Evolutionary conservation across 1,139 yeast genomes (phyloP).

Genomic region (Geotrichum fermentans): DNA sequence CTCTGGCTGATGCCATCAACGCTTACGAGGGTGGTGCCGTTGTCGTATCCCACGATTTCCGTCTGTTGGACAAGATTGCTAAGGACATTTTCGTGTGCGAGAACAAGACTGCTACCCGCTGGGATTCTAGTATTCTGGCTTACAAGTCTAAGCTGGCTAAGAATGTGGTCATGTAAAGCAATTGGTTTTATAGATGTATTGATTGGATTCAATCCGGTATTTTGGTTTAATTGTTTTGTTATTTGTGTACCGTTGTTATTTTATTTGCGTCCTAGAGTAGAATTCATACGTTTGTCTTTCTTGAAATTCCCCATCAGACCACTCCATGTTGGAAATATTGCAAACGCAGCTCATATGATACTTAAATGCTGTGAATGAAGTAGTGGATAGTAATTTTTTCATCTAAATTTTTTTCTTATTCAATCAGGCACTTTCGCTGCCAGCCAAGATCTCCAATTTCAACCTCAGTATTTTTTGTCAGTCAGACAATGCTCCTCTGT

Average conservation of each 20-base stretch:
- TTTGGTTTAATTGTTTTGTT: conserved; percentile 1
- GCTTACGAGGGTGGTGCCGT: conserved; percentile 97
- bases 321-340: too few relatives aligned
- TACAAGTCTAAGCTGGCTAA: conserved; percentile 92
- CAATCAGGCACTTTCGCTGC: too few relatives aligned
- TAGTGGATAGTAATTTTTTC: too few relatives aligned
- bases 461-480: too few relatives aligned
- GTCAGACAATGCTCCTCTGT: too few relatives aligned
- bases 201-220: background rate
- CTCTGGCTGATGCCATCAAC: conserved; percentile 92
- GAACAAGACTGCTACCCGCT: conserved; percentile 88
- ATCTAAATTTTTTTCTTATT: too few relatives aligned
- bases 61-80: conserved; percentile 94
- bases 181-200: conserved; percentile 10
- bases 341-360: too few relatives aligned
- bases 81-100: conserved; percentile 95
- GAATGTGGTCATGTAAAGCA: conserved; percentile 50
- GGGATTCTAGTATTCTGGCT: conserved; percentile 88
- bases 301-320: too few relatives aligned
- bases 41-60: conserved; percentile 98
- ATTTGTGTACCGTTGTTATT: conserved; percentile 1
- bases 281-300: too few relatives aligned
- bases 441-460: too few relatives aligned
- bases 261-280: background rate
- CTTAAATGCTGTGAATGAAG: too few relatives aligned